Evolutionary conservation across 768 basidiomycete genomes (phyloP).

Genomic region (Leccinum barrowsii): DNA sequence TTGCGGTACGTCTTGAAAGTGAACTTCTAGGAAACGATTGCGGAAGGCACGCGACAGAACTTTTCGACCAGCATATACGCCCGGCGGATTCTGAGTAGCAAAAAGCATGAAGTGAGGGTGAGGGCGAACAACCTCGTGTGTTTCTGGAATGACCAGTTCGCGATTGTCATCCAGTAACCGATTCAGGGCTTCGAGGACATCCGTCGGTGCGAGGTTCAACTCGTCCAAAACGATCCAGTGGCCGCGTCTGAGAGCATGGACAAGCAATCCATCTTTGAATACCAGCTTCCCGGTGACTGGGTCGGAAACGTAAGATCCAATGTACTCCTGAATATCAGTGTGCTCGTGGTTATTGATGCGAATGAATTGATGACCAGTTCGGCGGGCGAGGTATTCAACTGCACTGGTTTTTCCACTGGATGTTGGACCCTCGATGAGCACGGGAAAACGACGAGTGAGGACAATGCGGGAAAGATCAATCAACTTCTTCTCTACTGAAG

Average conservation of each 20-base stretch:
- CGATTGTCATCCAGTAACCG: conserved; percentile 96
- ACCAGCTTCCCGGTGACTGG: conserved; percentile 88
- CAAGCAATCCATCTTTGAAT: conserved; percentile 91
- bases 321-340: conserved; percentile 98
- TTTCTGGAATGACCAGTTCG: conserved; percentile 93
- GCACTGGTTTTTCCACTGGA: conserved; percentile 98
- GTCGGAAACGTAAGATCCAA: conserved; percentile 95
- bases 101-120: conserved; percentile 98
- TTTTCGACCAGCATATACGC: conserved; percentile 92
- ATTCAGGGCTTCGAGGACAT: conserved; percentile 96
- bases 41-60: conserved; percentile 93
- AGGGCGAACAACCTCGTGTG: conserved; percentile 88
- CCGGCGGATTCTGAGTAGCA: conserved; percentile 97
- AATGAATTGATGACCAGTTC: conserved; percentile 92
- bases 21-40: conserved; percentile 95
- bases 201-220: conserved; percentile 94
- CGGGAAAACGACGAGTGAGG: conserved; percentile 83
- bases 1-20: conserved; percentile 96
- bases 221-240: conserved; percentile 99
- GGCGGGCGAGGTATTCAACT: conserved; percentile 88
- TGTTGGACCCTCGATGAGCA: conserved; percentile 96
- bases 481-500: conserved; percentile 93
- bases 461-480: conserved; percentile 91
- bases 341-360: conserved; percentile 99
- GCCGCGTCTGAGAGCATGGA: conserved; percentile 85